These are phyloP conservation scores for Lodderomyces orthopsilosis DNA, from an alignment of 1,139 yeast genomes.

Conservation along the genomic window DNA sequence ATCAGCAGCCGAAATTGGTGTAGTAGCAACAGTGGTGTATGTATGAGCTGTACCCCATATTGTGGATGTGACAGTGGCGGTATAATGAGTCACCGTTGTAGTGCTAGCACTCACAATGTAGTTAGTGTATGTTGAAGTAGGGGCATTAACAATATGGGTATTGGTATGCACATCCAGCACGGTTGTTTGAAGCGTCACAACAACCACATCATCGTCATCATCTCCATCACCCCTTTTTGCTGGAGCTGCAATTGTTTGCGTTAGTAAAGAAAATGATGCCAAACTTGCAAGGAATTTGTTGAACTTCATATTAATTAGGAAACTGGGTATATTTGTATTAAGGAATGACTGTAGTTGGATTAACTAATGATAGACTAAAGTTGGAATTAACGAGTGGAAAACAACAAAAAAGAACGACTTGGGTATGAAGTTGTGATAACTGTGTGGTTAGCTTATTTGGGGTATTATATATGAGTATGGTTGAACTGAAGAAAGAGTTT, in stretches of 20 bases:
- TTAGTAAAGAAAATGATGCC: slow-evolving; percentile 16
- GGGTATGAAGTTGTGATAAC: not conserved
- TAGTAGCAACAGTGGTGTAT: slow-evolving; percentile 37
- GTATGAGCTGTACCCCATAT: slow-evolving; percentile 40
- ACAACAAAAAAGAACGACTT: not conserved
- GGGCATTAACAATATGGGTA: slow-evolving; percentile 31
- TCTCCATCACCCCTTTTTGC: slow-evolving; percentile 15
- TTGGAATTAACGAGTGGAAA: slow-evolving; percentile 11
- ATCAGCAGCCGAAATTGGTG: slow-evolving; percentile 23
- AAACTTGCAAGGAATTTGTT: slow-evolving; percentile 25
- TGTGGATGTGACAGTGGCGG: slow-evolving; percentile 47
- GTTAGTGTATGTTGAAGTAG: slow-evolving; percentile 31
- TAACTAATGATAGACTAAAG: slow-evolving; percentile 10
- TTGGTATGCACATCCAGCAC: slow-evolving; percentile 35
- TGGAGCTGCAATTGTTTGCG: slow-evolving; percentile 30
- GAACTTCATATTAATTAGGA: slow-evolving; percentile 36
- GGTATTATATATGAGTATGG: not conserved
- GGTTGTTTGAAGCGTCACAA: slow-evolving; percentile 37
- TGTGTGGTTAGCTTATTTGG: not conserved
- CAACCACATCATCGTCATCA: slow-evolving; percentile 24
- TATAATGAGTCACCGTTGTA: slow-evolving; percentile 40
- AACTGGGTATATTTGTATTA: slow-evolving; percentile 16
- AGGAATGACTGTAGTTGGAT: slow-evolving; percentile 23
- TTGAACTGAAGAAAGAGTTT: not conserved
- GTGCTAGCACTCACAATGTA: slow-evolving; percentile 30